Percentiles rank a stretch among this genome's conserved stretches.
Evolutionary conservation across 2,329 filamentous ascomycete species (phyloP).

Genomic region (Calonectria pseudoreteaudii): DNA sequence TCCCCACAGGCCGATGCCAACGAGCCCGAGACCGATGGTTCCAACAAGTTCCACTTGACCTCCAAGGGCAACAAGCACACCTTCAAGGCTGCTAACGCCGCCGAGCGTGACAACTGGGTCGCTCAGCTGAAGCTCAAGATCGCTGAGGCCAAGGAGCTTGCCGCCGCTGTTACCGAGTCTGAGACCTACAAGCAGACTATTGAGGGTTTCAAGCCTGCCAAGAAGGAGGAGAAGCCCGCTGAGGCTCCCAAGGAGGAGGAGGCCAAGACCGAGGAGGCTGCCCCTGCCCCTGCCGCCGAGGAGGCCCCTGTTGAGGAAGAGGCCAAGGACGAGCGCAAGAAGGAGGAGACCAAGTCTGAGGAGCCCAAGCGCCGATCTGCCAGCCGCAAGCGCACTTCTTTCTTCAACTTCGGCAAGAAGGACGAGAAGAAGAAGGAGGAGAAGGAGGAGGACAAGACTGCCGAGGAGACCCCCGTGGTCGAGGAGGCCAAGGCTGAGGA

Average conservation of each 20-base stretch:
- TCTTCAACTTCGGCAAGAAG: conserved; percentile 73
- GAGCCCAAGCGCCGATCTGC: conserved; percentile 72
- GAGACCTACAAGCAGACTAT: conserved; percentile 91
- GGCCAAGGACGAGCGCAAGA: conserved; percentile 49
- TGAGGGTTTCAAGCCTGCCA: conserved; percentile 72
- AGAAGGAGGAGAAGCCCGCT: conserved; percentile 57
- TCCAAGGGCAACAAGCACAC: conserved; percentile 90
- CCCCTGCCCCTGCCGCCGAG: conserved; percentile 38
- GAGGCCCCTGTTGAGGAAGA: conserved; percentile 53
- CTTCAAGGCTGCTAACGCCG: conserved; percentile 82
- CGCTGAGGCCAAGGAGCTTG: conserved; percentile 85
- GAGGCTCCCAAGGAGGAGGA: conserved; percentile 49
- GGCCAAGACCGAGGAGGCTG: conserved; percentile 36
- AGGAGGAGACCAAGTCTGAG: conserved; percentile 66
- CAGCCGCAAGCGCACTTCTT: conserved; percentile 74
- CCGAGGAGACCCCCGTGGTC: conserved; percentile 45
- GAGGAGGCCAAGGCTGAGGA: conserved; percentile 31
- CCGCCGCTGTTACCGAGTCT: conserved; percentile 77
- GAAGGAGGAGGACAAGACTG: conserved; percentile 60
- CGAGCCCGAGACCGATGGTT: conserved; percentile 81
- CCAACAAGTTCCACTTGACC: conserved; percentile 87
- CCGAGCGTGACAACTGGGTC: conserved; percentile 95
- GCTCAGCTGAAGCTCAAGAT: conserved; percentile 84
- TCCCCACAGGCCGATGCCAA: conserved; percentile 65
- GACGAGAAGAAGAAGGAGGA: conserved; percentile 60